Evolutionary conservation across 257 asterid genomes (phyloP).

Genomic region (Nicotiana otophora): DNA sequence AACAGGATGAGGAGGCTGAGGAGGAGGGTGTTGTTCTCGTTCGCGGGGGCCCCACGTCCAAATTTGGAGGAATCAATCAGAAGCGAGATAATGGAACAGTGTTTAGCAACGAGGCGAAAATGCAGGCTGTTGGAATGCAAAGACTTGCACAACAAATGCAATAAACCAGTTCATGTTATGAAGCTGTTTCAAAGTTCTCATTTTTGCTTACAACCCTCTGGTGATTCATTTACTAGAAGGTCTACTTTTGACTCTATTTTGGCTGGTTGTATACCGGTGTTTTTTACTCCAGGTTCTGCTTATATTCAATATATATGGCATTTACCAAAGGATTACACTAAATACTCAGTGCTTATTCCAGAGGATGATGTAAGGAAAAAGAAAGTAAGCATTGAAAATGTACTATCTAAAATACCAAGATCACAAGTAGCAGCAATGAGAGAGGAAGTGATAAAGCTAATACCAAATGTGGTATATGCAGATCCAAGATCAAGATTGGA

Average conservation of each 20-base stretch:
- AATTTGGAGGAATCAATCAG: slow-evolving; percentile 52
- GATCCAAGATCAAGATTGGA: slow-evolving; percentile 50
- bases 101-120: slow-evolving; percentile 24
- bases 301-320: slow-evolving; percentile 88
- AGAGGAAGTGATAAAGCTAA: slow-evolving; percentile 63
- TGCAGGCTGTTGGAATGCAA: slow-evolving; percentile 60
- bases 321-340: slow-evolving; percentile 43
- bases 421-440: slow-evolving; percentile 51
- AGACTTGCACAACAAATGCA: slow-evolving; percentile 43
- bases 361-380: slow-evolving; percentile 54
- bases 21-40: slow-evolving; percentile 45
- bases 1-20: slow-evolving; percentile 39
- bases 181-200: slow-evolving; percentile 47
- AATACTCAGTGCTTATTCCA: slow-evolving; percentile 62
- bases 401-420: slow-evolving; percentile 40
- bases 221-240: slow-evolving; percentile 76
- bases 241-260: slow-evolving; percentile 75
- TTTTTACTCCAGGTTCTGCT: slow-evolving; percentile 70
- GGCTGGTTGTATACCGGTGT: slow-evolving; percentile 88
- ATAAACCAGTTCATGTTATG: slow-evolving; percentile 59
- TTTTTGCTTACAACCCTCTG: slow-evolving; percentile 81
- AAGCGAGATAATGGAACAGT: slow-evolving; percentile 61
- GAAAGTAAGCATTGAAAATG: slow-evolving; percentile 42
- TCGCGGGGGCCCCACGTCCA: slow-evolving; percentile 76
- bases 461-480: slow-evolving; percentile 64